These are phyloP conservation scores for Candida chilensis DNA, from an alignment of 805 yeast genomes.

Conservation along the genomic window DNA sequence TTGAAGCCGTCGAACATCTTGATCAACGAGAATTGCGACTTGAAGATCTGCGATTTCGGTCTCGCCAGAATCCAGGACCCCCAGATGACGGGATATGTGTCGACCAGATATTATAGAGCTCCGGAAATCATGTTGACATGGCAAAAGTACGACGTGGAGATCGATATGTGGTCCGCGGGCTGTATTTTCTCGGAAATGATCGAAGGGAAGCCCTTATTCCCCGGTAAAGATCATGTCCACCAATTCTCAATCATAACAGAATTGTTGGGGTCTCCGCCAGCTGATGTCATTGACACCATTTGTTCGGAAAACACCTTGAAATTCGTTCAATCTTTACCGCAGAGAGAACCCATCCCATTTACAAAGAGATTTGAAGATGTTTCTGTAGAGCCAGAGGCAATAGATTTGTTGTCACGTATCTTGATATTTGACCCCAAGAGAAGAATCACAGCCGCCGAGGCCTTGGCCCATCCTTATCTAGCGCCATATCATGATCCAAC, in stretches of 20 bases:
- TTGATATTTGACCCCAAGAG: conserved; percentile 91
- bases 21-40: conserved; percentile 84
- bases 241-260: conserved; percentile 97
- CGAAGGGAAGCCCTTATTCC: conserved; percentile 93
- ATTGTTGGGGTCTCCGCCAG: conserved; percentile 91
- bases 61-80: conserved; percentile 96
- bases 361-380: conserved; percentile 66
- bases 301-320: conserved; percentile 92
- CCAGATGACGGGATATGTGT: conserved; percentile 97
- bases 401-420: conserved; percentile 83
- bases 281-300: conserved; percentile 91
- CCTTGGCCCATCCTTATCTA: conserved; percentile 82
- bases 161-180: conserved; percentile 97
- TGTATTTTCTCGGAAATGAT: conserved; percentile 97
- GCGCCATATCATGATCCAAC: conserved; percentile 95
- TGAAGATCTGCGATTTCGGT: conserved; percentile 91
- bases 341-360: conserved; percentile 86
- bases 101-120: conserved; percentile 92
- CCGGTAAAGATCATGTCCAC: conserved; percentile 97
- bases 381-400: conserved; percentile 73
- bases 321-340: conserved; percentile 90
- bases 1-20: conserved; percentile 78
- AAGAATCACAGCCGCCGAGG: conserved; percentile 88
- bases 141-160: conserved; percentile 96
- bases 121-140: conserved; percentile 98